Conservation (phyloP, 352 stramenopile genomes). For the Pythium vanterpoolii region DNA sequence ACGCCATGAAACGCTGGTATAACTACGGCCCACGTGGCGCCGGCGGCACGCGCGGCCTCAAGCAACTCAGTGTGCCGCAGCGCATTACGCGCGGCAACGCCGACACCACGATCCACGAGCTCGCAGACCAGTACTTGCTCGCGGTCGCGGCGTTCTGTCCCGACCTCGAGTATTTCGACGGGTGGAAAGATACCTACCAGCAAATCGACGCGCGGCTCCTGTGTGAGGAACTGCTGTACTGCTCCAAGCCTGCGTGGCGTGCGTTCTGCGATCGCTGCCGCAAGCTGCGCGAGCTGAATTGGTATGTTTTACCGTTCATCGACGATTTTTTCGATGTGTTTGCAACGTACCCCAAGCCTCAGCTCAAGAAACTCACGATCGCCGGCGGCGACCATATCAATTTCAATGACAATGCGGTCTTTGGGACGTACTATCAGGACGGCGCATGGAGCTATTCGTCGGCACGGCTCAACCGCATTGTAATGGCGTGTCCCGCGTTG, state of each 20-base stretch:
- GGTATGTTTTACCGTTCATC: conserved; percentile 61
- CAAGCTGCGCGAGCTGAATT: conserved; percentile 55
- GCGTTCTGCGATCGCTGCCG: conserved; percentile 40
- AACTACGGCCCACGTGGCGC: not conserved
- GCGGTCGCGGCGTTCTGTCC: conserved; percentile 34
- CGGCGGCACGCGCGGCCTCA: conserved; percentile 15
- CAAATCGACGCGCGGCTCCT: conserved; percentile 32
- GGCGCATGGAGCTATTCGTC: conserved; percentile 15
- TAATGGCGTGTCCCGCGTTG: conserved; percentile 15
- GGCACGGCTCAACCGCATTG: conserved; percentile 4
- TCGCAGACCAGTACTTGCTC: conserved; percentile 17
- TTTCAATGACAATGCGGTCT: conserved; percentile 20
- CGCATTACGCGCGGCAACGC: conserved; percentile 16
- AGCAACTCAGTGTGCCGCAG: conserved; percentile 26
- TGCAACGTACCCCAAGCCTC: conserved; percentile 17
- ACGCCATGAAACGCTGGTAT: conserved; percentile 17
- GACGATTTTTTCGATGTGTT: conserved; percentile 68
- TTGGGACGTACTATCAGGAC: conserved; percentile 23
- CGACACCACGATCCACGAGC: conserved; percentile 16
- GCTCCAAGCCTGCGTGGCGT: conserved; percentile 32
- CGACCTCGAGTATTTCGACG: conserved; percentile 55
- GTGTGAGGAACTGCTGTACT: conserved; percentile 23
- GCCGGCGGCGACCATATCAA: conserved; percentile 22
- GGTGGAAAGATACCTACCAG: conserved; percentile 57
- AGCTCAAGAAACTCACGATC: conserved; percentile 20